Conservation (phyloP, 2,329 filamentous ascomycete genomes). For the Xylaria sp. region DNA sequence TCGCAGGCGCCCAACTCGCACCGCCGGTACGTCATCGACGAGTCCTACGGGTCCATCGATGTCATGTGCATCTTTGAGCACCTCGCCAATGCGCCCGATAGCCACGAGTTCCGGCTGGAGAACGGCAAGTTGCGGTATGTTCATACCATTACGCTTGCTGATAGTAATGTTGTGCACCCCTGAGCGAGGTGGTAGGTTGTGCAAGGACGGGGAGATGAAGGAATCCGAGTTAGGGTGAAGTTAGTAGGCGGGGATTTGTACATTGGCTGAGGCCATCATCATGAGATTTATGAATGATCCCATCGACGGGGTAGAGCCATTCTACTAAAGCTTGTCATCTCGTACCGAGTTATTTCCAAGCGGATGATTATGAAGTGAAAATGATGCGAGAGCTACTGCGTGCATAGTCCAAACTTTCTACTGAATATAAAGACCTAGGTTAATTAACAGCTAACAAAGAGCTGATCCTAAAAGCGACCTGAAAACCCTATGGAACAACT, state of each 20-base stretch:
- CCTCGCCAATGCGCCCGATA: conserved; percentile 46
- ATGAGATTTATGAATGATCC: background rate
- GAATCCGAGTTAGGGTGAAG: background rate
- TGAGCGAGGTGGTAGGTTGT: background rate
- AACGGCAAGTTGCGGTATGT: conserved; percentile 47
- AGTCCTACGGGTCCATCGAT: conserved; percentile 46
- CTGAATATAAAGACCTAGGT: background rate
- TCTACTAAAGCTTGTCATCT: background rate
- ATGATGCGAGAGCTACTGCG: background rate
- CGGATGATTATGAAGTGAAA: background rate
- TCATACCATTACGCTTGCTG: conserved; percentile 48
- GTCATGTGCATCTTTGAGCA: conserved; percentile 49
- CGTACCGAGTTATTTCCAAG: background rate
- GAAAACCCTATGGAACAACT: background rate
- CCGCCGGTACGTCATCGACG: conserved; percentile 50
- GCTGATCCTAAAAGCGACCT: background rate
- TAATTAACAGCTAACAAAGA: background rate
- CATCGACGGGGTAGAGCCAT: background rate
- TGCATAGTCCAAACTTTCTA: background rate
- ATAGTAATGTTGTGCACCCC: conserved; percentile 33
- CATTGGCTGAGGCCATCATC: background rate
- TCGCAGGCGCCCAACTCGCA: conserved; percentile 46
- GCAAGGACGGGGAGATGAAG: background rate
- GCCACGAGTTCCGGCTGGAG: conserved; percentile 49
- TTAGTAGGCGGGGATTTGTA: background rate